phyloP scores from a whole-genome alignment of 2,329 filamentous ascomycete genomes.

The Cercospora beticola region DNA sequence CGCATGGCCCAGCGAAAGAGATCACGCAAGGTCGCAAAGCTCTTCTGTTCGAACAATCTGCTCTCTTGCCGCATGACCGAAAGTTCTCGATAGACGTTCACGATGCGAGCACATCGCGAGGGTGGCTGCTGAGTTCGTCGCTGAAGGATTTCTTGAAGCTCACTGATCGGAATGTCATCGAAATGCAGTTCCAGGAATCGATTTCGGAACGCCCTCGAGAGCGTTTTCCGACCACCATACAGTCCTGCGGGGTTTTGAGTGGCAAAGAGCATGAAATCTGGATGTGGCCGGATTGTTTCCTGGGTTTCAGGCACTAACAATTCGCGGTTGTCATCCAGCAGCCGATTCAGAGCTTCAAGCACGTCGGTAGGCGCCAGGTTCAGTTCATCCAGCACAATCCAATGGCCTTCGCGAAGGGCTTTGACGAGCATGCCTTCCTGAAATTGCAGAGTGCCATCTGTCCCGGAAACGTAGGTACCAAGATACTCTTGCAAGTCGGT shows the following conservation, averaged over 20 bases:
- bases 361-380: constrained; percentile 97
- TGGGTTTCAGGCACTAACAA: constrained; percentile 95
- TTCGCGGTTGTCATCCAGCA: constrained; percentile 95
- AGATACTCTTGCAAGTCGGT: constrained; percentile 98
- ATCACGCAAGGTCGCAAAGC: constrained; percentile 93
- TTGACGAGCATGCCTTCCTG: constrained; percentile 93
- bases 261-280: constrained; percentile 96
- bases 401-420: constrained; percentile 87
- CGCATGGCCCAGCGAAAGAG: constrained; percentile 92
- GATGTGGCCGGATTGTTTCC: constrained; percentile 85
- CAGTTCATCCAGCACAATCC: constrained; percentile 97
- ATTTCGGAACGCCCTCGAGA: constrained; percentile 94
- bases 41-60: constrained; percentile 92
- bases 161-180: constrained; percentile 94
- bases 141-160: constrained; percentile 87
- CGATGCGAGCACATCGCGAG: constrained; percentile 87
- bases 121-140: constrained; percentile 85
- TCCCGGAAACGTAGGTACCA: constrained; percentile 84
- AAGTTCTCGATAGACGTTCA: constrained; percentile 89
- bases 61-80: constrained; percentile 86
- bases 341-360: constrained; percentile 88
- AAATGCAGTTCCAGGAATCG: constrained; percentile 96
- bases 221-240: constrained; percentile 89
- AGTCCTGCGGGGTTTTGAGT: constrained; percentile 95
- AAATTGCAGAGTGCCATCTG: constrained; percentile 81